Conservation (phyloP, 768 basidiomycete genomes). For the Mycena pura region DNA sequence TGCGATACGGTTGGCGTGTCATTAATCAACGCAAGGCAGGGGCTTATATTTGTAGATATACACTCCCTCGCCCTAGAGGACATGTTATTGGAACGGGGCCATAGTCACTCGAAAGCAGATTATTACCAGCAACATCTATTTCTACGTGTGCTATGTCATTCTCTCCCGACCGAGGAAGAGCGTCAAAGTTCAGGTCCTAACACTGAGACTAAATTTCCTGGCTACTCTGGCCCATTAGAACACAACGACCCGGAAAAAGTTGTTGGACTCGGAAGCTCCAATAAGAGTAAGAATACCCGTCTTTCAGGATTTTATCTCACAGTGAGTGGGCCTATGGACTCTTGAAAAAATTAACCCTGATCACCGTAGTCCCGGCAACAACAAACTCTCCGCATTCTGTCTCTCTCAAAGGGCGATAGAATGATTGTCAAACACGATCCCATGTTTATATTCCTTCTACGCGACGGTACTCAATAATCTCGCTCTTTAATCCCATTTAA, state of each 20-base stretch:
- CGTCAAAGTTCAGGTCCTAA: background rate
- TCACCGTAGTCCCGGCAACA: conserved; percentile 12
- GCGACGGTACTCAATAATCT: conserved; percentile 55
- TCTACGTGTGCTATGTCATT: conserved; percentile 14
- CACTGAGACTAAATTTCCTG: conserved; percentile 1
- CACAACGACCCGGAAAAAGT: conserved; percentile 2
- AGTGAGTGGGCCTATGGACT: conserved; percentile 3
- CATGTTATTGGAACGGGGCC: conserved; percentile 41
- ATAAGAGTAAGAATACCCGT: background rate
- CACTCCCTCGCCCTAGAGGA: conserved; percentile 60
- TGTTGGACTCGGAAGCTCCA: background rate
- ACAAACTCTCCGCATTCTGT: conserved; percentile 36
- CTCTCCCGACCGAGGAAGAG: conserved; percentile 18
- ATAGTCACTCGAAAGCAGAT: conserved; percentile 30
- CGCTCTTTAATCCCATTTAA: background rate
- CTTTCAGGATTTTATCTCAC: conserved; percentile 13
- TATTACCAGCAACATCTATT: conserved; percentile 30
- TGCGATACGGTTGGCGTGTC: conserved; percentile 11
- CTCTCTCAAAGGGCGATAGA: conserved; percentile 60
- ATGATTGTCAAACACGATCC: conserved; percentile 62
- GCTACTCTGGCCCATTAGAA: background rate
- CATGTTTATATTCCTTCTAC: conserved; percentile 71
- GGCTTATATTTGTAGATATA: conserved; percentile 41
- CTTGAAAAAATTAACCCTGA: conserved; percentile 37
- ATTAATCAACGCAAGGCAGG: background rate